Conservation (phyloP, 345 rosid species). For the Sonneratia alba region DNA sequence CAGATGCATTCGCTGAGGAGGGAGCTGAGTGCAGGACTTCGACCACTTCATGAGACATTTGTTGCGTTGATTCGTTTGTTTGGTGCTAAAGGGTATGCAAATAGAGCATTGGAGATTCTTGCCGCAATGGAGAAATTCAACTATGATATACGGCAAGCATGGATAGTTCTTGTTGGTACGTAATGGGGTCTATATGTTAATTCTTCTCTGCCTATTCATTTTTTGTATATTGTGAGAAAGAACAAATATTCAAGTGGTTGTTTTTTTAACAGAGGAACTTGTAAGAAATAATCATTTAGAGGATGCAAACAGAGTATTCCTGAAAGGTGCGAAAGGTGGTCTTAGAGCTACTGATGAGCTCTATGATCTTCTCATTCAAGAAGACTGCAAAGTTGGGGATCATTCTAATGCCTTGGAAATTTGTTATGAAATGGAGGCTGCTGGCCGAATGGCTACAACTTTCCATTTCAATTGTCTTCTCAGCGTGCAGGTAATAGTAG, state of each 20-base stretch:
- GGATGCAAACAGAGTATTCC: slow-evolving; percentile 79
- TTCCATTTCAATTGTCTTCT: slow-evolving; percentile 94
- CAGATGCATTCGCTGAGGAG: slow-evolving; percentile 85
- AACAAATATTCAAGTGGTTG: neutral
- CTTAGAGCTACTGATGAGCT: slow-evolving; percentile 72
- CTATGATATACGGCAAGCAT: slow-evolving; percentile 75
- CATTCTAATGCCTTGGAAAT: slow-evolving; percentile 93
- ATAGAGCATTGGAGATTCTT: slow-evolving; percentile 63
- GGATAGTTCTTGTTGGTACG: slow-evolving; percentile 87
- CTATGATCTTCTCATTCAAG: slow-evolving; percentile 76
- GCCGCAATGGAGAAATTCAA: slow-evolving; percentile 78
- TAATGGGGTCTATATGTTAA: neutral
- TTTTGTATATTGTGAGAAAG: neutral
- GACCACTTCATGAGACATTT: slow-evolving; percentile 82
- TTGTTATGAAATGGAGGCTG: slow-evolving; percentile 92
- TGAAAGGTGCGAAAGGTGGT: slow-evolving; percentile 79
- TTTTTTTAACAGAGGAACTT: slow-evolving; percentile 59
- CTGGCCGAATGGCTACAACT: slow-evolving; percentile 89
- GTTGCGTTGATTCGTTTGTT: slow-evolving; percentile 56
- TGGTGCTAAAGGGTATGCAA: slow-evolving; percentile 63
- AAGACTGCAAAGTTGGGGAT: slow-evolving; percentile 88
- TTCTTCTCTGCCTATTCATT: neutral
- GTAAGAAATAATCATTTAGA: slow-evolving; percentile 58
- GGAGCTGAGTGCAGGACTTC: slow-evolving; percentile 69
- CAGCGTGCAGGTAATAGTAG: slow-evolving; percentile 67